Percentiles rank a stretch among this genome's conserved stretches.
Evolutionary conservation across 495 filamentous ascomycete genomes (phyloP).

Genomic region (Annulohypoxylon stygium): DNA sequence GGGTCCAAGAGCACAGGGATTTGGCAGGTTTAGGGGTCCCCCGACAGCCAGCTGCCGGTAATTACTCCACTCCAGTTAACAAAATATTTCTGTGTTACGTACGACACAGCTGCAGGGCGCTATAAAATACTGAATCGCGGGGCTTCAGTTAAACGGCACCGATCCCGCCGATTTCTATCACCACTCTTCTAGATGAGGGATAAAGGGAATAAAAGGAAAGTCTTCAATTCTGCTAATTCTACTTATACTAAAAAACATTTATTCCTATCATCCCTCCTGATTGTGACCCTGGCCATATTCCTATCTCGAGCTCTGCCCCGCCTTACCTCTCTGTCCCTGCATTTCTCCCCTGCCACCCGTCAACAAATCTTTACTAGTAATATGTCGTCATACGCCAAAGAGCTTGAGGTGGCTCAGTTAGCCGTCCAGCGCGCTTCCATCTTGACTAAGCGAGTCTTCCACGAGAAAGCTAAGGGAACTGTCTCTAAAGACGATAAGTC

Average conservation of each 20-base stretch:
- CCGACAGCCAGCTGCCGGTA: conserved; percentile 14
- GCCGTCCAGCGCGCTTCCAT: conserved; percentile 90
- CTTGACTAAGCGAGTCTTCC: conserved; percentile 93
- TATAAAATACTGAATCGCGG: conserved; percentile 8
- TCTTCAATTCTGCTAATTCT: neutral
- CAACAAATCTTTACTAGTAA: conserved; percentile 39
- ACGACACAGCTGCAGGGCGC: neutral
- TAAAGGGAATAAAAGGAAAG: conserved; percentile 34
- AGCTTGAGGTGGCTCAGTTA: conserved; percentile 88
- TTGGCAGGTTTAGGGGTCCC: neutral
- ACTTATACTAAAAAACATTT: conserved; percentile 17
- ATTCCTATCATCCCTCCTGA: conserved; percentile 39
- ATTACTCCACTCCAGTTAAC: neutral
- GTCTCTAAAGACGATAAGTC: conserved; percentile 94
- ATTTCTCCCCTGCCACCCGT: conserved; percentile 36
- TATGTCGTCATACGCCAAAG: conserved; percentile 74
- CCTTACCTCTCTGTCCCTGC: conserved; percentile 48
- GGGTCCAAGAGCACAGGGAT: neutral
- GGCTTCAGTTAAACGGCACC: conserved; percentile 2
- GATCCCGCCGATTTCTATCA: neutral
- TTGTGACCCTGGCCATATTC: conserved; percentile 50
- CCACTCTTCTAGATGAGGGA: conserved; percentile 29
- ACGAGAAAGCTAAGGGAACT: conserved; percentile 91
- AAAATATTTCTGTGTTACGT: neutral
- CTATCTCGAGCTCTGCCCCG: conserved; percentile 50